Percentiles rank a stretch among this genome's conserved stretches.
phyloP scores from a whole-genome alignment of 2,329 filamentous ascomycete genomes.

The Grosmannia huntii region DNA sequence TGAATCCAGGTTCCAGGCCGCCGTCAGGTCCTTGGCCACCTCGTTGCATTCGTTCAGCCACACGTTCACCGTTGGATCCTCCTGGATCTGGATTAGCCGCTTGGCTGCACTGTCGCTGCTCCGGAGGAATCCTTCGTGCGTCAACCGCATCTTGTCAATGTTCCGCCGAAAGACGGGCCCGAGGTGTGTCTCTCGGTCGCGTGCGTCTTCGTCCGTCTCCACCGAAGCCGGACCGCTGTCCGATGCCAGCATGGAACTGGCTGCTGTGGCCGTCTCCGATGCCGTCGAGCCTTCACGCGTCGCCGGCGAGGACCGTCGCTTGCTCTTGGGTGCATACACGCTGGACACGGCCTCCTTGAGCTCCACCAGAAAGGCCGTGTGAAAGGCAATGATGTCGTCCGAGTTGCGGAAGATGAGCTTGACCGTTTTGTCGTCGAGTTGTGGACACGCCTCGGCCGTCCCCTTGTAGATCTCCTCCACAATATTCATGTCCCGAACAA shows the following conservation, averaged over 20 bases:
- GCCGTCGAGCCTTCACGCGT: constrained; percentile 16
- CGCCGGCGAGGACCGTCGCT: constrained; percentile 11
- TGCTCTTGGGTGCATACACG: constrained; percentile 56
- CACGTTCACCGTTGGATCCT: constrained; percentile 53
- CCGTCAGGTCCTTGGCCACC: constrained; percentile 82
- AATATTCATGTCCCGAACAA: constrained; percentile 92
- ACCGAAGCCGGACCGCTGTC: constrained; percentile 17
- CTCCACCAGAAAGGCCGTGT: constrained; percentile 63
- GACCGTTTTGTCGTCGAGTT: constrained; percentile 71
- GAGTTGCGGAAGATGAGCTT: constrained; percentile 89
- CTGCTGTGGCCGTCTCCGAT: constrained; percentile 16
- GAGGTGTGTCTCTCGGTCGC: constrained; percentile 38
- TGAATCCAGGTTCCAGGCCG: constrained; percentile 89
- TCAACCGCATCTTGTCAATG: constrained; percentile 46
- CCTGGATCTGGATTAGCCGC: constrained; percentile 48
- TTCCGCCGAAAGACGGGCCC: constrained; percentile 42
- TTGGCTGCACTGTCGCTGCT: constrained; percentile 51
- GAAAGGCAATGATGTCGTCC: constrained; percentile 79
- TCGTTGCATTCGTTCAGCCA: constrained; percentile 92
- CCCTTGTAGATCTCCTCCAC: constrained; percentile 96
- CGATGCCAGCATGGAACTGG: constrained; percentile 8
- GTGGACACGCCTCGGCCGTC: constrained; percentile 69
- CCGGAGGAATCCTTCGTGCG: constrained; percentile 49
- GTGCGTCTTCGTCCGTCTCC: constrained; percentile 31
- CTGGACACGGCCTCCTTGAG: constrained; percentile 69